Evolutionary conservation across 2,329 filamentous ascomycete species (phyloP).

Genomic region (Aspergillus aculeatus): DNA sequence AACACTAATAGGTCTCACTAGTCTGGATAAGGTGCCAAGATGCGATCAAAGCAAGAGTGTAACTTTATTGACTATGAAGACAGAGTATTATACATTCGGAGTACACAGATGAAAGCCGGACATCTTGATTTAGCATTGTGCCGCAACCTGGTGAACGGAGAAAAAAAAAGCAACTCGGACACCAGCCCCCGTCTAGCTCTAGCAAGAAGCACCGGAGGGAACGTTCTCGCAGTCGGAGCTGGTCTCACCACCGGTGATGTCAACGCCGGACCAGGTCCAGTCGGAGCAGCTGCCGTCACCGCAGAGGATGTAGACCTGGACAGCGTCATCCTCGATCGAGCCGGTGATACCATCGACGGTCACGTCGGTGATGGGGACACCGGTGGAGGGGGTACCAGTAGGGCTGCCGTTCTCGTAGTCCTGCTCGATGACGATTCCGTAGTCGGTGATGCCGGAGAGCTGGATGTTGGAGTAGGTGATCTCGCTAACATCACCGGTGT

Average conservation of each 20-base stretch:
- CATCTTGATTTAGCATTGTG: not conserved
- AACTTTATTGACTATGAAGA: too few relatives aligned
- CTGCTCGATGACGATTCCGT: conserved; percentile 60
- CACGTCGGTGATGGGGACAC: conserved; percentile 43
- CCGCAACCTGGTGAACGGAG: not conserved
- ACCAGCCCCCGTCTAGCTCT: conserved; percentile 1
- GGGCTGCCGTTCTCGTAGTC: conserved; percentile 54
- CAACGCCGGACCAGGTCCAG: conserved; percentile 55
- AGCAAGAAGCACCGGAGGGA: conserved; percentile 40
- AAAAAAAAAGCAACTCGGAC: not conserved
- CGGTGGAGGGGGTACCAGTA: conserved; percentile 39
- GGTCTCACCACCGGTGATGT: conserved; percentile 53
- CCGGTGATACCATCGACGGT: conserved; percentile 39
- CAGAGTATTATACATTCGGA: too few relatives aligned
- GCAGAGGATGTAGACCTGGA: conserved; percentile 56
- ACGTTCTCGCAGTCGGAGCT: conserved; percentile 44
- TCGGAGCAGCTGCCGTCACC: conserved; percentile 52
- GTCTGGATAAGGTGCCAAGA: too few relatives aligned
- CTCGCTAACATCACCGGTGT: conserved; percentile 52
- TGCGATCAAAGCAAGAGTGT: too few relatives aligned
- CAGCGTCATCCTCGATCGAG: conserved; percentile 34
- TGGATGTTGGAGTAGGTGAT: conserved; percentile 57
- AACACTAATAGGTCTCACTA: too few relatives aligned
- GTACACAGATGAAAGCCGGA: not conserved
- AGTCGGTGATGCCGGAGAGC: conserved; percentile 40